Percentiles rank a stretch among this genome's conserved stretches.
Evolutionary conservation across 495 filamentous ascomycete species (phyloP).

Genomic region (Saxophila tyrrhenica): DNA sequence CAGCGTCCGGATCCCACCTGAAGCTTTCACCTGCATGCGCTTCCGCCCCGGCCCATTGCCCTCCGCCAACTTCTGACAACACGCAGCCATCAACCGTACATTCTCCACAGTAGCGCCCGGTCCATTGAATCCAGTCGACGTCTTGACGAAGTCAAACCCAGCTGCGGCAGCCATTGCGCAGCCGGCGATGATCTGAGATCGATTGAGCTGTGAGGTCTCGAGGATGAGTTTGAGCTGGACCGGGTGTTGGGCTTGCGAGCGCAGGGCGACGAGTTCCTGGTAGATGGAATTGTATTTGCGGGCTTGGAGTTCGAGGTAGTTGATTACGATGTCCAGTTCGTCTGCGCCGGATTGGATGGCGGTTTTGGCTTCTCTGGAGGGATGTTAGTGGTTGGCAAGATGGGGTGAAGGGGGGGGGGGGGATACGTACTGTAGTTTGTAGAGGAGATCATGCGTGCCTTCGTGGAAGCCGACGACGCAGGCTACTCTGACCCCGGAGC

Average conservation of each 20-base stretch:
- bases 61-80: slow-evolving; percentile 23
- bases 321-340: slow-evolving; percentile 61
- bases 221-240: slow-evolving; percentile 53
- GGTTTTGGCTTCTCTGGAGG: slow-evolving; percentile 38
- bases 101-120: slow-evolving; percentile 44
- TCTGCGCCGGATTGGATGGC: slow-evolving; percentile 47
- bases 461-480: slow-evolving; percentile 60
- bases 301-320: slow-evolving; percentile 42
- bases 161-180: slow-evolving; percentile 48
- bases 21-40: slow-evolving; percentile 50
- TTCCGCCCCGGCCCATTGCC: not conserved
- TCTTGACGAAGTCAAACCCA: slow-evolving; percentile 57
- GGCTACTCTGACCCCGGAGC: slow-evolving; percentile 41
- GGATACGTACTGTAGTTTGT: slow-evolving; percentile 37
- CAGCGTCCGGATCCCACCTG: slow-evolving; percentile 47
- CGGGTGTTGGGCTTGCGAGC: slow-evolving; percentile 38
- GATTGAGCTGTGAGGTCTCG: slow-evolving; percentile 49
- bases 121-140: slow-evolving; percentile 57
- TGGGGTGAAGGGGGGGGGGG: not conserved
- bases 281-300: slow-evolving; percentile 41
- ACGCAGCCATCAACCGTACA: slow-evolving; percentile 47
- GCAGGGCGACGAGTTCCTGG: slow-evolving; percentile 46
- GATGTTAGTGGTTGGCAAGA: not conserved
- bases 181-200: slow-evolving; percentile 47
- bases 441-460: slow-evolving; percentile 42